These are phyloP conservation scores for Fusarium newnesense DNA, from an alignment of 2,329 filamentous ascomycete genomes.

Conservation along the genomic window DNA sequence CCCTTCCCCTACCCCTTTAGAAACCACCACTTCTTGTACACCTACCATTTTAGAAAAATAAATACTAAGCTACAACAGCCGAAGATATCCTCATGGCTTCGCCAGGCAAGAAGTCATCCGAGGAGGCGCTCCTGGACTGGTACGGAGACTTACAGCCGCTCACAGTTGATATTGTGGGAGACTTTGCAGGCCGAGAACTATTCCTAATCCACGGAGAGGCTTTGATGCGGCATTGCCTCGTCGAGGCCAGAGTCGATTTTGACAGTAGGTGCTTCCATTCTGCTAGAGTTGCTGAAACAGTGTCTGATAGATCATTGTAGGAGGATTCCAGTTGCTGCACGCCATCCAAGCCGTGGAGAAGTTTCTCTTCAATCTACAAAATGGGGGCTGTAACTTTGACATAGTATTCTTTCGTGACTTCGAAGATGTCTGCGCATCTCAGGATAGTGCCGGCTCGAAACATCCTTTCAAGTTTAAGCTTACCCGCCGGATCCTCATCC, in stretches of 20 bases:
- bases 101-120: background rate
- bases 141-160: background rate
- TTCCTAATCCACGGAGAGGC: background rate
- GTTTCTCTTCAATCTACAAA: background rate
- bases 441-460: background rate
- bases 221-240: background rate
- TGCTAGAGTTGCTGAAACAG: background rate
- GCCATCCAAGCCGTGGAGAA: background rate
- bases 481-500: background rate
- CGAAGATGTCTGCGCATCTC: background rate
- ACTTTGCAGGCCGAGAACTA: background rate
- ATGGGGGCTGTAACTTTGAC: background rate
- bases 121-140: background rate
- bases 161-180: background rate
- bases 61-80: background rate
- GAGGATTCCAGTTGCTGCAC: background rate
- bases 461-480: background rate
- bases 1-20: background rate
- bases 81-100: background rate
- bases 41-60: rapidly evolving
- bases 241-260: background rate
- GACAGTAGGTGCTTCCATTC: background rate
- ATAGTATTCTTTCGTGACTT: background rate
- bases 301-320: background rate
- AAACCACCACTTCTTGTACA: background rate